Base-by-base conservation (phyloP, 768 basidiomycete genomes). In the Russula griseocarnosa region DNA sequence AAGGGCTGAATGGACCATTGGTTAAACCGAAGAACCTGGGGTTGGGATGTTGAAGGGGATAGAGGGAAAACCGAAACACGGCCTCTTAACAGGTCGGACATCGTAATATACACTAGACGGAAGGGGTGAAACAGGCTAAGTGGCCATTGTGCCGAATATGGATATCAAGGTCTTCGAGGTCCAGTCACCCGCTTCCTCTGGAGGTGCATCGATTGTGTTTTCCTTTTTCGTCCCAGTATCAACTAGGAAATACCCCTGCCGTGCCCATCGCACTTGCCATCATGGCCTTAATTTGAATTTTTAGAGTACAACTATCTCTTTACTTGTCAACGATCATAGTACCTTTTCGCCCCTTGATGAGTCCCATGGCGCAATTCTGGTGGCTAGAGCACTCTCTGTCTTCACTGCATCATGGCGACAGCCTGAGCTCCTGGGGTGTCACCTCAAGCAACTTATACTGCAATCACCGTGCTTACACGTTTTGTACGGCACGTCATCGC, bases 1-100 rank as follows among this genome's bases (percentile, higher is more conserved):
- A 38, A 68, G 58, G 34, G 42, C 24, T 51, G 67, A 55, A 14
- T 47, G 50, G n/a, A 26, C 60, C 62, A 69, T 60, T 36, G 61
- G 44, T 28, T 16, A 34, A 44, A 40, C 1, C 7, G 38, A 40
- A 50, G 36, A 24, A 32, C 16, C 16, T 30, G 18, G 50, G 34
- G 42, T 44, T 26, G n/a, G 30, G 34, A 22, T 3, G 20, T 22
- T 14, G n/a, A 24, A 32, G 36, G 11, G 16, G 49, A 47, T 11
- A 9, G 10, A 20, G 20, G 8, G 30, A n/a, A n/a, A 28, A n/a
- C 7, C 4, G 7, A 32, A 47, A 58, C 30, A 5, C 18, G 56
- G n/a, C 24, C 44, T 58, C 42, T 58, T 58, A 58, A 47, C 56
- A 34, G 44, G 20, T 20, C 36, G 32, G 50, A 1, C 16, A 32